Conservation (phyloP, 306 rosid genomes). For the Vigna radiata region DNA sequence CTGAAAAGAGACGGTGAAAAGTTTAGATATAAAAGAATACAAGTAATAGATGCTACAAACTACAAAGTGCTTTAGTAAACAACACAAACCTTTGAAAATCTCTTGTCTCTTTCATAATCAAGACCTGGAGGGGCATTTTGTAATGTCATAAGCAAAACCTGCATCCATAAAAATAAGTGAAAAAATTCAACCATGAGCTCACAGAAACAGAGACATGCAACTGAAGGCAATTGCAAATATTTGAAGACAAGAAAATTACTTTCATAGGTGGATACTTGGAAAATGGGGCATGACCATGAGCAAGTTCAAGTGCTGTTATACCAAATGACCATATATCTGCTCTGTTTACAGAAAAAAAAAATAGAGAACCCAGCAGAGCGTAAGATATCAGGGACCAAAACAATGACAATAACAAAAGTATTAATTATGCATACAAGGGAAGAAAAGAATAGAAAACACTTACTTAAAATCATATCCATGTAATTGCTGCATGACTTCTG, state of each 20-base stretch:
- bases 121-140: slow-evolving; percentile 99
- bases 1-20: slow-evolving; percentile 56
- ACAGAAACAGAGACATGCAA: background rate
- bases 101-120: slow-evolving; percentile 94
- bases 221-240: slow-evolving; percentile 28
- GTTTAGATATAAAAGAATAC: slow-evolving; percentile 42
- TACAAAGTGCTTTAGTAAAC: slow-evolving; percentile 42
- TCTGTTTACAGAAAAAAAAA: slow-evolving; percentile 61
- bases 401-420: background rate
- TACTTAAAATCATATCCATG: slow-evolving; percentile 99
- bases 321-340: slow-evolving; percentile 99
- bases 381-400: slow-evolving; percentile 19
- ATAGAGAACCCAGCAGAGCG: slow-evolving; percentile 15
- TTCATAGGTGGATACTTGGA: slow-evolving; percentile 98
- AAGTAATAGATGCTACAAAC: slow-evolving; percentile 27
- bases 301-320: slow-evolving; percentile 99
- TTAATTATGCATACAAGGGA: background rate
- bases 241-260: slow-evolving; percentile 61
- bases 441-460: slow-evolving; percentile 46
- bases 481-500: slow-evolving; percentile 98
- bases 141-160: slow-evolving; percentile 97
- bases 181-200: slow-evolving; percentile 32
- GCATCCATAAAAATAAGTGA: slow-evolving; percentile 47
- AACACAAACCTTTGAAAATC: slow-evolving; percentile 88
- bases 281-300: slow-evolving; percentile 99